Conservation (phyloP, 1,284 basidiomycete genomes). For the Clitocybe nebularis region DNA sequence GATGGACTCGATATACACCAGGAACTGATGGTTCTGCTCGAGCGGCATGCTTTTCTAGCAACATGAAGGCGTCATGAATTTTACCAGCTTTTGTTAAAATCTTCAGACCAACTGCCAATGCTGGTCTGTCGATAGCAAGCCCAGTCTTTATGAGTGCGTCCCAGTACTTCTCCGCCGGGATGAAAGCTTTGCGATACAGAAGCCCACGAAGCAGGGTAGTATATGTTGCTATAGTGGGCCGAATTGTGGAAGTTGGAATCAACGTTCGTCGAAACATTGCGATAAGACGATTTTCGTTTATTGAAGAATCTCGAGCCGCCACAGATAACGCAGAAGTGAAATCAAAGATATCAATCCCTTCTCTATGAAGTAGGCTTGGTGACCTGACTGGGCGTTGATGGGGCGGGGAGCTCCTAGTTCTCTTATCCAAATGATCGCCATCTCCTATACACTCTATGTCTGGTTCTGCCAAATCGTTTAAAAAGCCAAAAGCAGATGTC, state of each 20-base stretch:
- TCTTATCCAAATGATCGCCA: too few species aligned
- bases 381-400: constrained; percentile 9
- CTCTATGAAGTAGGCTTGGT: constrained; percentile 12
- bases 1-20: constrained; percentile 3
- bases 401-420: constrained; percentile 16
- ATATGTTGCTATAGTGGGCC: constrained; percentile 38
- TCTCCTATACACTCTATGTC: too few species aligned
- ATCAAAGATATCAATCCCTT: constrained; percentile 26
- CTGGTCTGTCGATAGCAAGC: constrained; percentile 40
- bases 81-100: constrained; percentile 42
- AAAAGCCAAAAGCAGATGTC: constrained; percentile 45
- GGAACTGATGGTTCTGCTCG: constrained; percentile 4
- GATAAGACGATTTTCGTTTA: constrained; percentile 31
- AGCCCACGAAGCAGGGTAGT: constrained; percentile 54
- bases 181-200: constrained; percentile 33
- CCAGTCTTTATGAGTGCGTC: constrained; percentile 32
- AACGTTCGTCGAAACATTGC: constrained; percentile 28
- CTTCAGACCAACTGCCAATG: constrained; percentile 48
- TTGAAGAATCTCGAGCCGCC: constrained; percentile 25
- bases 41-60: constrained; percentile 41
- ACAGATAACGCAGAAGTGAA: constrained; percentile 32
- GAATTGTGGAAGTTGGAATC: constrained; percentile 12
- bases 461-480: constrained; percentile 28
- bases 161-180: constrained; percentile 44
- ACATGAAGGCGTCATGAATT: constrained; percentile 43